Percentiles rank a stretch among this genome's conserved stretches.
Evolutionary conservation across 2,329 filamentous ascomycete species (phyloP).

Genomic region (Tolypocladium cylindrosporum): DNA sequence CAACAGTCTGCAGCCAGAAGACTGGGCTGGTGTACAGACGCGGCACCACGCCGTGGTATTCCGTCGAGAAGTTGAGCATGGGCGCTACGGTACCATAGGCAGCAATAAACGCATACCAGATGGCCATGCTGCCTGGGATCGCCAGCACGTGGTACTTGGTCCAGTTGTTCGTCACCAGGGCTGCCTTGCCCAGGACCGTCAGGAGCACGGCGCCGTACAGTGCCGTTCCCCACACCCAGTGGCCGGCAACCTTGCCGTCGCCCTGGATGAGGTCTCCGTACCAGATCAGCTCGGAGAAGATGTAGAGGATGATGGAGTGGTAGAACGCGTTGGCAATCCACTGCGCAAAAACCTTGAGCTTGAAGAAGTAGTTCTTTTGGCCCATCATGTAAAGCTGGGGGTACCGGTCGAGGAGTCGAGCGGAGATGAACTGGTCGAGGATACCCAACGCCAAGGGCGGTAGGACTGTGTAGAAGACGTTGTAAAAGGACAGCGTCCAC

Average conservation of each 20-base stretch:
- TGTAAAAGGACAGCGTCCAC: slow-evolving; percentile 99
- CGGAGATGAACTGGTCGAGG: slow-evolving; percentile 95
- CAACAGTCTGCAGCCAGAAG: slow-evolving; percentile 86
- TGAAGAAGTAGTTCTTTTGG: slow-evolving; percentile 90
- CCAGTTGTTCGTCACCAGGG: slow-evolving; percentile 93
- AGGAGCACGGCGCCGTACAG: slow-evolving; percentile 89
- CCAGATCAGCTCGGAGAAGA: slow-evolving; percentile 74
- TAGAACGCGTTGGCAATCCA: slow-evolving; percentile 96
- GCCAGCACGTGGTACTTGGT: slow-evolving; percentile 96
- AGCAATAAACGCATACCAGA: slow-evolving; percentile 88
- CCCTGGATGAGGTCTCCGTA: slow-evolving; percentile 66
- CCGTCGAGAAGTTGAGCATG: slow-evolving; percentile 66
- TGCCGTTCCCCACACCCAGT: slow-evolving; percentile 97
- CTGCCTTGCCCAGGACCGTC: slow-evolving; percentile 90
- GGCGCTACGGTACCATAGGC: slow-evolving; percentile 82
- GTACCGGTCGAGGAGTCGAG: slow-evolving; percentile 85
- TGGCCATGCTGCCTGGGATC: slow-evolving; percentile 82
- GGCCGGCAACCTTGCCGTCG: slow-evolving; percentile 75
- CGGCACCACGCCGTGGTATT: slow-evolving; percentile 79
- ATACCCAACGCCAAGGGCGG: slow-evolving; percentile 93
- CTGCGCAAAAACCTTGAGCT: slow-evolving; percentile 78
- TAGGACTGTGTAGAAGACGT: slow-evolving; percentile 93
- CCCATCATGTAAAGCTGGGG: slow-evolving; percentile 91
- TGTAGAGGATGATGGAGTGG: slow-evolving; percentile 88
- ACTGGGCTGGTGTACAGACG: slow-evolving; percentile 69